Evolutionary conservation across 257 asterid species (phyloP), one percentile per base, ranked within the genome.

Genomic region (Osmanthus fragrans): DNA sequence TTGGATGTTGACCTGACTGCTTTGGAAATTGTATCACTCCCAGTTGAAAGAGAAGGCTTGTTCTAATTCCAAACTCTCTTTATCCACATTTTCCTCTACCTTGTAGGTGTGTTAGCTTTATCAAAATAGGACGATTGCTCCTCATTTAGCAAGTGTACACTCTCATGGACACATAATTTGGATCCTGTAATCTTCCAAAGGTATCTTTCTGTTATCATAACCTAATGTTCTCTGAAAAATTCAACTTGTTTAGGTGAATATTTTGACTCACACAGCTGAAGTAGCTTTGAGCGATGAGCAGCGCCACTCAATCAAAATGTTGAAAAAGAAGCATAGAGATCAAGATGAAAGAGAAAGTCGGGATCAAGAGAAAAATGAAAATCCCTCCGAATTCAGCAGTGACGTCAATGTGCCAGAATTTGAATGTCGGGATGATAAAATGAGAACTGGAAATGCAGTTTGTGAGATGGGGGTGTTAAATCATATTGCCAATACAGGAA

Each of bases 231-330:
- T 29, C 54, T 25, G 36, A 29, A 73, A 47, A 30, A 42, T 33
- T 56, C 27, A 75, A 78, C 76, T 73, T 78, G 71, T 76, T 74
- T 92, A 94, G 98, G 93, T 95, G 71, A 95, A 95, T 75, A 95
- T 95, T 63, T 86, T 95, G 90, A 93, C 96, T 29, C 99, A 95
- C 86, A 87, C 96, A 3, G 89, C 91, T 32, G 96, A 93, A 18
- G 93, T 93, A 74, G 79, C 74, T 33, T 15, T 90, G 77, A 80
- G 82, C 32, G 84, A 87, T n/a, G 84, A 89, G 82, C 98, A 93
- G 63, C 36, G 74, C 36, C 73, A 83, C 71, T 96, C 94, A 54
- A 93, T 95, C 71, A 80, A 81, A 58, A 33, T 51, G 45, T 81
- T 95, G 89, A 95, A 91, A 76, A 81, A 76, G 88, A 90, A 76